Conservation (phyloP, 345 rosid species). For the Euphorbia pulcherrima region DNA sequence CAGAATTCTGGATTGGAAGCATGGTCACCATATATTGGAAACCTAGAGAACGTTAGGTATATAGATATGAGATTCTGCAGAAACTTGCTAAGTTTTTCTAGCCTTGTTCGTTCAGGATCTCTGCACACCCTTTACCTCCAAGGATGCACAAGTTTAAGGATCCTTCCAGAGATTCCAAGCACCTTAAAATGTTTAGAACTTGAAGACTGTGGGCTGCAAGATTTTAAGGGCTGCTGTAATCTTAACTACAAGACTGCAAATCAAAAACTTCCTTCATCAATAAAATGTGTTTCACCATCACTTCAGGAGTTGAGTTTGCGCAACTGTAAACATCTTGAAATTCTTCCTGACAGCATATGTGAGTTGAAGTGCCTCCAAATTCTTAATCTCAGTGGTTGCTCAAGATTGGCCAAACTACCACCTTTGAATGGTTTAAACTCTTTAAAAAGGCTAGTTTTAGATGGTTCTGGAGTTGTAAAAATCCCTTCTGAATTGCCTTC, state of each 20-base stretch:
- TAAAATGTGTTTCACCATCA: neutral
- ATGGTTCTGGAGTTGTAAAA: neutral
- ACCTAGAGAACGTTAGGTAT: neutral
- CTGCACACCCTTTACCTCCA: neutral
- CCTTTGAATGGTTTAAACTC: neutral
- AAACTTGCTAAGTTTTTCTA: neutral
- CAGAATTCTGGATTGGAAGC: neutral
- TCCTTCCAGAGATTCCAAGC: neutral
- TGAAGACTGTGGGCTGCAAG: neutral
- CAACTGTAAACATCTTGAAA: neutral
- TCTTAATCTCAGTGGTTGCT: too few relatives aligned
- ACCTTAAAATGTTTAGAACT: neutral
- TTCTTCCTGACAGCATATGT: too few relatives aligned
- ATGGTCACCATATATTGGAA: neutral
- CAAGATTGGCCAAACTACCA: neutral
- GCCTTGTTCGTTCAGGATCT: neutral
- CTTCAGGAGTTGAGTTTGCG: neutral
- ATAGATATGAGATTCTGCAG: neutral
- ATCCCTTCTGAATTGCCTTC: neutral
- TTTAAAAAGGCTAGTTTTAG: neutral
- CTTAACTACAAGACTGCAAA: neutral
- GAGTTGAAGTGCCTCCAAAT: too few relatives aligned
- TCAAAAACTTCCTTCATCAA: conserved; percentile 6
- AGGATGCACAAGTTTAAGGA: neutral
- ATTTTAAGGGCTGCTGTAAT: neutral